phyloP scores from a whole-genome alignment of 2,329 filamentous ascomycete species.

The Colletotrichum magnum region DNA sequence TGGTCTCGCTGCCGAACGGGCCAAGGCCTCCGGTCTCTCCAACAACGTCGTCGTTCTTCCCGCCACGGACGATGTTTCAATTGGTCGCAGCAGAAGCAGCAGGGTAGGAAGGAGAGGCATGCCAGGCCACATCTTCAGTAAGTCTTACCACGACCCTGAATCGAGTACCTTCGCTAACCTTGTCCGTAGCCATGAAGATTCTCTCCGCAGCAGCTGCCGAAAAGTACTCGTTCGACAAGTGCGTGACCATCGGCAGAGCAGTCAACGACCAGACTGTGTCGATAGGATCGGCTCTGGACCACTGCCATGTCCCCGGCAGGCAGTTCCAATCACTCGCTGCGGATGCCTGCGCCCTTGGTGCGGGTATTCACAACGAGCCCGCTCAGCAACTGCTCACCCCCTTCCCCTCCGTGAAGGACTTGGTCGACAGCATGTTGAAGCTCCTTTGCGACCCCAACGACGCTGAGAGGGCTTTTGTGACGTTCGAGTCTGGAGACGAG shows the following conservation, averaged over 20 bases:
- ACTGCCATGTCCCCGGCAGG: constrained; percentile 80
- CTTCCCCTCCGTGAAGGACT: constrained; percentile 54
- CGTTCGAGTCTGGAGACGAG: constrained; percentile 59
- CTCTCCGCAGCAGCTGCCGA: constrained; percentile 75
- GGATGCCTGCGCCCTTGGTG: constrained; percentile 61
- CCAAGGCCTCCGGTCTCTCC: constrained; percentile 71
- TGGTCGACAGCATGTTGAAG: constrained; percentile 63
- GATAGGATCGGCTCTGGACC: constrained; percentile 78
- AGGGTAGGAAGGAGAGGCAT: constrained; percentile 82
- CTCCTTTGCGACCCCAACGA: constrained; percentile 67
- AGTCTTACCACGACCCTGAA: constrained; percentile 54
- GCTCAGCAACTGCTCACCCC: constrained; percentile 50
- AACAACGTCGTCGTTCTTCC: constrained; percentile 78
- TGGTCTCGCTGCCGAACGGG: constrained; percentile 81
- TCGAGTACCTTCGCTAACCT: neutral
- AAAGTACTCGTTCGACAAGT: constrained; percentile 68
- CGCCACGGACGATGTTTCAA: constrained; percentile 81
- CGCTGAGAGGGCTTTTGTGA: constrained; percentile 67
- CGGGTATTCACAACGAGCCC: constrained; percentile 69
- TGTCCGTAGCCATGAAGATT: constrained; percentile 76
- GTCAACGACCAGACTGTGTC: constrained; percentile 72
- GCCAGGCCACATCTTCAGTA: constrained; percentile 70
- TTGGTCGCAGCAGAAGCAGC: constrained; percentile 74
- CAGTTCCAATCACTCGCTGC: constrained; percentile 59
- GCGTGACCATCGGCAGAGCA: constrained; percentile 70